phyloP scores from a whole-genome alignment of 2,329 filamentous ascomycete species.

The Aspergillus thermomutatus region DNA sequence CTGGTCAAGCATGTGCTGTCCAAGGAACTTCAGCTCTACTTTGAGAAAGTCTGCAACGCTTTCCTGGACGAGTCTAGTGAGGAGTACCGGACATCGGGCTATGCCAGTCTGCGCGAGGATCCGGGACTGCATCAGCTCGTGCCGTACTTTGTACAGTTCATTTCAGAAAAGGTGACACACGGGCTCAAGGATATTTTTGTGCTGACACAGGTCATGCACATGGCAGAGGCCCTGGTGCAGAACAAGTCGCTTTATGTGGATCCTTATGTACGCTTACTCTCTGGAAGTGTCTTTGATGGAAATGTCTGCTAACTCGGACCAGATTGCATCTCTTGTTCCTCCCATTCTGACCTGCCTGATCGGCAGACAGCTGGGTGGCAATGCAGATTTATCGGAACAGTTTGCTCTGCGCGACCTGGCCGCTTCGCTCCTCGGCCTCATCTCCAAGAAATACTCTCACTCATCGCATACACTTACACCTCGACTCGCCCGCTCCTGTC shows the following conservation, averaged over 20 bases:
- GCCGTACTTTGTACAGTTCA: constrained; percentile 94
- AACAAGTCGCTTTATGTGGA: constrained; percentile 77
- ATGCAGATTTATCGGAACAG: constrained; percentile 53
- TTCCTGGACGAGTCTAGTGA: constrained; percentile 85
- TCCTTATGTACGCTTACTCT: constrained; percentile 51
- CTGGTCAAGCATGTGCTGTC: constrained; percentile 94
- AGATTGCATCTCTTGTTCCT: constrained; percentile 68
- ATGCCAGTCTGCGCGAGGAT: constrained; percentile 81
- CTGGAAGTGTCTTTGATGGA: constrained; percentile 1
- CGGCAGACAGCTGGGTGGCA: constrained; percentile 70
- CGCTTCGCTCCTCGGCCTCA: constrained; percentile 73
- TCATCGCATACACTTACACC: constrained; percentile 80
- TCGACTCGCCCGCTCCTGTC: constrained; percentile 85
- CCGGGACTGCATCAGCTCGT: constrained; percentile 92
- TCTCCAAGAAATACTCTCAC: constrained; percentile 76
- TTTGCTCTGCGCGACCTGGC: constrained; percentile 82
- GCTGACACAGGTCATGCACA: constrained; percentile 86
- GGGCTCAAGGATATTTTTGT: constrained; percentile 86
- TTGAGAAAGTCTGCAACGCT: constrained; percentile 88
- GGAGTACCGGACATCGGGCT: constrained; percentile 78
- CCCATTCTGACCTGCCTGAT: constrained; percentile 89
- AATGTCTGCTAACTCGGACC: constrained; percentile 15
- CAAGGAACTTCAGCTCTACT: constrained; percentile 94
- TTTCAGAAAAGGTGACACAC: constrained; percentile 94
- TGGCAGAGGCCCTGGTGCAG: constrained; percentile 77